A percentile compares a stretch with the other conserved stretches of the same genome.
Conservation (phyloP, 164 flowering plant species). For the Annona squamosa region DNA sequence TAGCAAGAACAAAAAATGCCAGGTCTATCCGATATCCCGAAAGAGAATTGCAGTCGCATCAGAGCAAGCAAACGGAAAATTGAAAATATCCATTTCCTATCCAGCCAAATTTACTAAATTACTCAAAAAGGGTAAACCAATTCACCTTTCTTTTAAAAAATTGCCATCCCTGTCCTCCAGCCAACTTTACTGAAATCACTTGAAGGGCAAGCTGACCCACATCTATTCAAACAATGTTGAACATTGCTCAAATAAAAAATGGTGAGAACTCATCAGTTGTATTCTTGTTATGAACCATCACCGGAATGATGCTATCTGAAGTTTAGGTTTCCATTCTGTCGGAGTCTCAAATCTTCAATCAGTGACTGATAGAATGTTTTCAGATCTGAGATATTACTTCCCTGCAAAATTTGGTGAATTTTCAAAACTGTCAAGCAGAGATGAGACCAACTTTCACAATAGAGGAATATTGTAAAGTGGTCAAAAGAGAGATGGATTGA, state of each 20-base stretch:
- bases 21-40: neutral
- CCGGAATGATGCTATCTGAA: constrained; percentile 63
- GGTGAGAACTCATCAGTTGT: neutral
- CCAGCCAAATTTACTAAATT: neutral
- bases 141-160: too few species aligned
- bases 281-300: neutral
- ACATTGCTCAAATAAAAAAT: neutral
- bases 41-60: neutral
- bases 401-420: constrained; percentile 34
- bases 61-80: neutral
- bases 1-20: neutral
- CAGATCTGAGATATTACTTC: constrained; percentile 61
- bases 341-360: constrained; percentile 65
- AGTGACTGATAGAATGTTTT: constrained; percentile 76
- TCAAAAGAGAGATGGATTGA: too few species aligned
- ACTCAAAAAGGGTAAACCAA: neutral
- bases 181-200: neutral
- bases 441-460: neutral
- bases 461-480: too few species aligned
- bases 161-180: neutral
- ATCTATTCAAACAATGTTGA: neutral
- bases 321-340: constrained; percentile 80
- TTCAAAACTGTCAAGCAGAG: neutral
- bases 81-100: neutral
- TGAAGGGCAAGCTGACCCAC: neutral